Evolutionary conservation across 2,329 filamentous ascomycete species (phyloP).

Genomic region (Tolypocladium endophyticum): DNA sequence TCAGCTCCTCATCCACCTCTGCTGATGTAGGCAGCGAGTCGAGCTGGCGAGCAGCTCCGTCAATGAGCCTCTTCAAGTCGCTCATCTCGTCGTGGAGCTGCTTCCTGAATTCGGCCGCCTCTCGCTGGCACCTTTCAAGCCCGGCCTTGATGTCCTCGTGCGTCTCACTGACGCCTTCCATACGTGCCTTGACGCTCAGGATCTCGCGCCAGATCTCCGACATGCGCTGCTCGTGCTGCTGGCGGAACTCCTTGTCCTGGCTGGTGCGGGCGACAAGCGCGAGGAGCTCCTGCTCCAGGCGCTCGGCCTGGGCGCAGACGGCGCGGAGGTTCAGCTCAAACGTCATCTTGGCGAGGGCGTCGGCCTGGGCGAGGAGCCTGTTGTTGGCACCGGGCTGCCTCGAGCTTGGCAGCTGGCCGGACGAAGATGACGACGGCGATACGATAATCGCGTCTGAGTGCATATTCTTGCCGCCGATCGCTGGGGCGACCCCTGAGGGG

Average conservation of each 20-base stretch:
- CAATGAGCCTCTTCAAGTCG: conserved; percentile 11
- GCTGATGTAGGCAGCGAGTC: conserved; percentile 10
- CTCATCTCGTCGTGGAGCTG: conserved; percentile 12
- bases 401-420: not conserved
- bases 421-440: not conserved
- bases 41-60: conserved; percentile 11
- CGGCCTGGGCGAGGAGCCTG: conserved; percentile 14
- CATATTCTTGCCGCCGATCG: not conserved
- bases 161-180: conserved; percentile 7
- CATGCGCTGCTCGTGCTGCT: conserved; percentile 17
- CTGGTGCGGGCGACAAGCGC: conserved; percentile 14
- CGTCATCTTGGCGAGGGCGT: conserved; percentile 24
- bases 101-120: conserved; percentile 8
- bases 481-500: not conserved
- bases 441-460: not conserved
- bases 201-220: conserved; percentile 19
- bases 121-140: conserved; percentile 9
- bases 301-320: conserved; percentile 15
- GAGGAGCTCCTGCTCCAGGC: conserved; percentile 18
- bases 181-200: conserved; percentile 15
- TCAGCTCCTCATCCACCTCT: conserved; percentile 8
- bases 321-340: conserved; percentile 23
- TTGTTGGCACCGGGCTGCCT: not conserved
- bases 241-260: conserved; percentile 17
- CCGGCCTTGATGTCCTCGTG: conserved; percentile 5